Conservation (phyloP, 2,329 filamentous ascomycete species). For the Didymella exigua region DNA sequence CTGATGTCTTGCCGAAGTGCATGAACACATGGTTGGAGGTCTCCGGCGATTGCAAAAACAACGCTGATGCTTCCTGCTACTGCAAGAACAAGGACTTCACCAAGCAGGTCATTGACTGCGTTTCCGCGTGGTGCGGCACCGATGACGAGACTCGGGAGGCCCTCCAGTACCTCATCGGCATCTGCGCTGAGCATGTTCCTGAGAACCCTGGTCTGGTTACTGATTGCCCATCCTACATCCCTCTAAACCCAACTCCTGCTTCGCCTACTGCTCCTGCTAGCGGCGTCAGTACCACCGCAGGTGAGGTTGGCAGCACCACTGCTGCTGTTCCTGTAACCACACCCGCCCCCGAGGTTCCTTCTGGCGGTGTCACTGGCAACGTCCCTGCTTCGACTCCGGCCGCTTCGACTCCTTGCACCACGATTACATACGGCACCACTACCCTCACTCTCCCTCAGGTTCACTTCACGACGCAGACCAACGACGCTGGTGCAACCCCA, state of each 20-base stretch:
- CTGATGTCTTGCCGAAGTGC: conserved; percentile 80
- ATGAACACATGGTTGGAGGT: conserved; percentile 84
- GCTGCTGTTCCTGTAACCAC: conserved; percentile 19
- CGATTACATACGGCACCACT: conserved; percentile 51
- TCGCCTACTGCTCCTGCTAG: conserved; percentile 21
- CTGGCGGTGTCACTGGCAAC: neutral
- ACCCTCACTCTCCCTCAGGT: conserved; percentile 55
- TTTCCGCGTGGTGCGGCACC: conserved; percentile 73
- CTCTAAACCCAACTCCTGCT: conserved; percentile 37
- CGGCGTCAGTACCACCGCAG: conserved; percentile 20
- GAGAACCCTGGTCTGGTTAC: conserved; percentile 87
- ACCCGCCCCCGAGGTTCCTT: conserved; percentile 22
- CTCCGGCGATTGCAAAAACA: conserved; percentile 75
- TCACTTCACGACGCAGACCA: conserved; percentile 49
- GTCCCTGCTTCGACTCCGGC: conserved; percentile 2
- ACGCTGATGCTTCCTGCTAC: conserved; percentile 84
- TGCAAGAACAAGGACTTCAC: conserved; percentile 81
- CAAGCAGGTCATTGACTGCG: conserved; percentile 78
- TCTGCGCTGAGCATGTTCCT: conserved; percentile 77
- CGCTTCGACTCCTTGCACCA: conserved; percentile 40
- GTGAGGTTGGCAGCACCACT: conserved; percentile 6
- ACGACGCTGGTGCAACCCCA: conserved; percentile 34
- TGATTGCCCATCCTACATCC: conserved; percentile 67
- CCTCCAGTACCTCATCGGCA: conserved; percentile 84
- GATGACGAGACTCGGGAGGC: conserved; percentile 71